phyloP scores from a whole-genome alignment of 306 rosid species.

The Malus fusca region DNA sequence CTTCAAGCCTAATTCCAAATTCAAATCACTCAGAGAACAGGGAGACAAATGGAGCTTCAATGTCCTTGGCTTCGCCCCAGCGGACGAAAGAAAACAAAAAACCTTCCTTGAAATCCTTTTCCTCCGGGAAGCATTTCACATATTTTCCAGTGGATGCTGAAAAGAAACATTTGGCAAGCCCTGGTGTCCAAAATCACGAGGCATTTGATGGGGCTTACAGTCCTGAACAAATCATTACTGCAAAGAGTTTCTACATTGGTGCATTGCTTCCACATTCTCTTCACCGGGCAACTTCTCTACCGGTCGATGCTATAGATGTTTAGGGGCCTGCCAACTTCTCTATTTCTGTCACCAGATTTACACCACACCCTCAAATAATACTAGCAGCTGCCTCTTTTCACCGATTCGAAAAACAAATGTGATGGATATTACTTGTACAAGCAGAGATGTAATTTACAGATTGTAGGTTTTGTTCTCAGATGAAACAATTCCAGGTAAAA shows the following conservation, averaged over 20 bases:
- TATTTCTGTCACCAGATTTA: constrained; percentile 10
- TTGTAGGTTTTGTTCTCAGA: constrained; percentile 18
- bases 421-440: constrained; percentile 11
- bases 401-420: not conserved
- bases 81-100: constrained; percentile 21
- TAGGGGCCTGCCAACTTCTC: constrained; percentile 19
- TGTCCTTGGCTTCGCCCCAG: constrained; percentile 17
- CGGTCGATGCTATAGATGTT: constrained; percentile 81
- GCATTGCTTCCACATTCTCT: constrained; percentile 59
- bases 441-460: constrained; percentile 9
- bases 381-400: not conserved
- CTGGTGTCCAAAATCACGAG: constrained; percentile 20
- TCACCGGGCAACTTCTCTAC: constrained; percentile 90
- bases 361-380: constrained; percentile 4
- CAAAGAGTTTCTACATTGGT: constrained; percentile 58
- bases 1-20: constrained; percentile 27
- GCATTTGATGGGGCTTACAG: constrained; percentile 19
- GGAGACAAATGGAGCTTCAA: constrained; percentile 20
- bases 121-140: constrained; percentile 25
- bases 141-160: constrained; percentile 19
- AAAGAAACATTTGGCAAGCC: constrained; percentile 26
- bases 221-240: constrained; percentile 43
- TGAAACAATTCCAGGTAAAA: constrained; percentile 16
- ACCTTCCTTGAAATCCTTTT: constrained; percentile 16
- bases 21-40: constrained; percentile 28